A percentile compares a stretch with the other conserved stretches of the same genome.
Conservation (phyloP, 495 filamentous ascomycete species). For the Penicillium cinerascens region DNA sequence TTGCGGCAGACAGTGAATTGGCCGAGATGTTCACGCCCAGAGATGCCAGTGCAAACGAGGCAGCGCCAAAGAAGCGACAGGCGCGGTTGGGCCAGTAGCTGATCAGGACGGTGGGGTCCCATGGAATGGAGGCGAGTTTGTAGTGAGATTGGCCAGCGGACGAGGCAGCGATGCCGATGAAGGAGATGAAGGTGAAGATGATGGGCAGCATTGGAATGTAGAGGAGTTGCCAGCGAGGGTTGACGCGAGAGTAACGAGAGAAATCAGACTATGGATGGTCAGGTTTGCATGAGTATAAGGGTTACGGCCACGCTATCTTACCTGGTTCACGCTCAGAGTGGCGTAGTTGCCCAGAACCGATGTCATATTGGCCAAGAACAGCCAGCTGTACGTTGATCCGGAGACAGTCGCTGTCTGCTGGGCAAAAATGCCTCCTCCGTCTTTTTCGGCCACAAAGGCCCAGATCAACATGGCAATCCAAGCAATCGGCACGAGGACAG, state of each 20-base stretch:
- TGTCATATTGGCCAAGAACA: constrained; percentile 44
- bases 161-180: constrained; percentile 47
- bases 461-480: constrained; percentile 49
- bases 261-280: constrained; percentile 37
- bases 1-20: constrained; percentile 61
- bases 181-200: constrained; percentile 48
- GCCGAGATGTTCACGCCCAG: constrained; percentile 59
- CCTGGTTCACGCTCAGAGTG: constrained; percentile 40
- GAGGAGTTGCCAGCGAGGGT: constrained; percentile 42
- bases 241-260: constrained; percentile 45
- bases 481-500: constrained; percentile 41
- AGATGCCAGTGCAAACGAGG: constrained; percentile 44
- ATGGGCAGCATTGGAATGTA: constrained; percentile 48
- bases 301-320: constrained; percentile 2
- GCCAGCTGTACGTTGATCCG: constrained; percentile 40
- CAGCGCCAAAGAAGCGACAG: constrained; percentile 50
- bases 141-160: constrained; percentile 45
- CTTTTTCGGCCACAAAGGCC: constrained; percentile 42
- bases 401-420: constrained; percentile 31
- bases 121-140: constrained; percentile 33
- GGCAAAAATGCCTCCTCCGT: constrained; percentile 28
- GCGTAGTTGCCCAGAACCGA: constrained; percentile 45
- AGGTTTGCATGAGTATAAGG: background rate
- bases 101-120: constrained; percentile 45
- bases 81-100: constrained; percentile 47